phyloP scores from a whole-genome alignment of 768 basidiomycete species.

The Calocera cornea region DNA sequence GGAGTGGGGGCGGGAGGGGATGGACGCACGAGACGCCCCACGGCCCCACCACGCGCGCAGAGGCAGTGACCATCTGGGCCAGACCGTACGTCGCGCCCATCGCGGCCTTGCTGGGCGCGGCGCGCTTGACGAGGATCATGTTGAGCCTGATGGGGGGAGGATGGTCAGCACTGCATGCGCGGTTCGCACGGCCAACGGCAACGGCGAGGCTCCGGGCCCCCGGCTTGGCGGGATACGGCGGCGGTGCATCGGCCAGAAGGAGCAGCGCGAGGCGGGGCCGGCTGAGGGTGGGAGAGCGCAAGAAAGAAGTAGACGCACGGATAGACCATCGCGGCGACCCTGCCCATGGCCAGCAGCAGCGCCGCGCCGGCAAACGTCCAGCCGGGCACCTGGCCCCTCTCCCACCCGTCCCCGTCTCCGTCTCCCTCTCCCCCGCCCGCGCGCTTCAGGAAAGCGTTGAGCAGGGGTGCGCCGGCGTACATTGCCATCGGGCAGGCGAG shows the following conservation, averaged over 20 bases:
- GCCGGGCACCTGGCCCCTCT: background rate
- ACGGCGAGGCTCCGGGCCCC: no score
- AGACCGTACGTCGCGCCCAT: slow-evolving; percentile 53
- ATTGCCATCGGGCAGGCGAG: slow-evolving; percentile 43
- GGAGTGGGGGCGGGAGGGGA: background rate
- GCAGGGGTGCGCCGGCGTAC: slow-evolving; percentile 31
- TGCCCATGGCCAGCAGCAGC: slow-evolving; percentile 31
- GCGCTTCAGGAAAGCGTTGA: slow-evolving; percentile 24
- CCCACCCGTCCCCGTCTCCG: slow-evolving; percentile 16
- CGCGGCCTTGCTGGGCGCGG: slow-evolving; percentile 37
- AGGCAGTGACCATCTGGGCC: slow-evolving; percentile 33
- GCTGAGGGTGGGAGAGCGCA: no score
- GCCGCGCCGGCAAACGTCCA: slow-evolving; percentile 41
- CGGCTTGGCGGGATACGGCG: no score
- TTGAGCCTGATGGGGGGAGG: slow-evolving; percentile 34
- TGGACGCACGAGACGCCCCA: slow-evolving; percentile 33
- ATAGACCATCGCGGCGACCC: slow-evolving; percentile 37
- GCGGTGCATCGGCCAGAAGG: no score
- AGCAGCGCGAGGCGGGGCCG: no score
- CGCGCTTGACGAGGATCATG: slow-evolving; percentile 47
- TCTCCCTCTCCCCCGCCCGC: no score
- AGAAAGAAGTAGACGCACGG: slow-evolving; percentile 31
- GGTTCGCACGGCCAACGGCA: no score
- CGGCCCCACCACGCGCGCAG: slow-evolving; percentile 43
- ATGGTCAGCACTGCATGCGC: no score